phyloP scores from a whole-genome alignment of 176 grass and related monocot genomes.

The Eleusine indica region DNA sequence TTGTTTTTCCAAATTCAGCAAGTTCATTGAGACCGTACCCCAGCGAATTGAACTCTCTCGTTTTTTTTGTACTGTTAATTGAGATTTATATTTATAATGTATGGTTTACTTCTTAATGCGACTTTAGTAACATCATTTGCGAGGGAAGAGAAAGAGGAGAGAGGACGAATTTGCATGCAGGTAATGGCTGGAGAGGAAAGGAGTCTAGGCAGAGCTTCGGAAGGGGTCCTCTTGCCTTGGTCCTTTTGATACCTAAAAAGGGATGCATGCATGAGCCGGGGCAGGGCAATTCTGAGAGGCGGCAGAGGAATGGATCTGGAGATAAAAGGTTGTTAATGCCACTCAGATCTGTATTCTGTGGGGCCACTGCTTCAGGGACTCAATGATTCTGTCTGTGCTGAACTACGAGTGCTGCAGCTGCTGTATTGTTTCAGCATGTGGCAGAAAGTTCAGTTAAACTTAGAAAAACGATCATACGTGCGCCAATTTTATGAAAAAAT shows the following conservation, averaged over 20 bases:
- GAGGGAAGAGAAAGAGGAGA: too few species aligned
- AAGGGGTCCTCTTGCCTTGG: conserved; percentile 40
- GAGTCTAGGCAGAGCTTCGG: conserved; percentile 32
- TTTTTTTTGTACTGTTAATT: not conserved
- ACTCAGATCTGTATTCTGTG: conserved; percentile 45
- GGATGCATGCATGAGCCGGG: conserved; percentile 34
- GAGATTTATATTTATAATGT: not conserved
- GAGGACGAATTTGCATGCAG: not conserved
- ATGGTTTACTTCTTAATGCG: too few species aligned
- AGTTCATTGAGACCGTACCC: too few species aligned
- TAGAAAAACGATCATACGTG: not conserved
- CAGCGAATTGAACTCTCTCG: not conserved
- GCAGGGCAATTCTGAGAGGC: conserved; percentile 19
- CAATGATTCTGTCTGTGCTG: conserved; percentile 50
- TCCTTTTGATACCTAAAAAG: conserved; percentile 49
- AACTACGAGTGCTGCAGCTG: conserved; percentile 17
- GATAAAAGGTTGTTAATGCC: conserved; percentile 33
- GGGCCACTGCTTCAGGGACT: conserved; percentile 33
- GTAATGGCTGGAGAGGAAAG: conserved; percentile 42
- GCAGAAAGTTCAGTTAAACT: conserved; percentile 31
- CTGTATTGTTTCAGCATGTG: conserved; percentile 31
- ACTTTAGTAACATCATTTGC: not conserved
- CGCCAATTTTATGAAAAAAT: not conserved
- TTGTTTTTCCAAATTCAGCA: too few species aligned
- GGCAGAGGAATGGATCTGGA: conserved; percentile 44